phyloP scores from a whole-genome alignment of 352 stramenopile species.

The Pythium utonaiense region DNA sequence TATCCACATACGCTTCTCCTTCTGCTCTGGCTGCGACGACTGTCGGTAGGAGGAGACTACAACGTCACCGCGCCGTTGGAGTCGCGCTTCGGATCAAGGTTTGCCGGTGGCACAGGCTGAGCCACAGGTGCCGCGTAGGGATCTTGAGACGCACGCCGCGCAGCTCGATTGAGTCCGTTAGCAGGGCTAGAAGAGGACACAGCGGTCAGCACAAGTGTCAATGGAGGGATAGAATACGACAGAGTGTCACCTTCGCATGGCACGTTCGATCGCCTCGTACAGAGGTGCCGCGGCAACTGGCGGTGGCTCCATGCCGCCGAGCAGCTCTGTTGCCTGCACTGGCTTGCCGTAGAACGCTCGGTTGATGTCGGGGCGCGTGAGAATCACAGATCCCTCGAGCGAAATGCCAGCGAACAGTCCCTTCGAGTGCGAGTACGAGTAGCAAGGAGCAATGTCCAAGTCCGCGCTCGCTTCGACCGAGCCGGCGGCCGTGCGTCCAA shows the following conservation, averaged over 20 bases:
- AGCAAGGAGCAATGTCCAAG: slow-evolving; percentile 83
- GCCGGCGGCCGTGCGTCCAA: slow-evolving; percentile 85
- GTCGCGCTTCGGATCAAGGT: background rate
- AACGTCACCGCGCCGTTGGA: slow-evolving; percentile 16
- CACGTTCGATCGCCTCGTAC: slow-evolving; percentile 77
- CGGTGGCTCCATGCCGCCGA: slow-evolving; percentile 71
- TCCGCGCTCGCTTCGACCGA: slow-evolving; percentile 70
- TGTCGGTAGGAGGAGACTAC: background rate
- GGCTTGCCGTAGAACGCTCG: slow-evolving; percentile 89
- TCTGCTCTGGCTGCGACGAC: background rate
- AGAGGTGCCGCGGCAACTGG: slow-evolving; percentile 78
- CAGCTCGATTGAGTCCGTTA: slow-evolving; percentile 55
- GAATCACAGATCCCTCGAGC: slow-evolving; percentile 87
- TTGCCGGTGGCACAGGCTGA: background rate
- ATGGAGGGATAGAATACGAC: background rate
- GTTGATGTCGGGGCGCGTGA: slow-evolving; percentile 90
- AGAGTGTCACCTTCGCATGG: slow-evolving; percentile 52
- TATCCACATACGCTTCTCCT: background rate
- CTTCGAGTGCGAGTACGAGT: slow-evolving; percentile 91
- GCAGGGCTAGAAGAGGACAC: slow-evolving; percentile 33
- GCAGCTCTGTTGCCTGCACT: slow-evolving; percentile 61
- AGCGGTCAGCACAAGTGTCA: background rate
- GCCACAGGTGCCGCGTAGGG: slow-evolving; percentile 6
- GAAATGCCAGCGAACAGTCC: slow-evolving; percentile 88
- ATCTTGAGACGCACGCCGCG: slow-evolving; percentile 13